Base-by-base conservation (phyloP, 352 stramenopile species). In the Ophiocytium majus region DNA sequence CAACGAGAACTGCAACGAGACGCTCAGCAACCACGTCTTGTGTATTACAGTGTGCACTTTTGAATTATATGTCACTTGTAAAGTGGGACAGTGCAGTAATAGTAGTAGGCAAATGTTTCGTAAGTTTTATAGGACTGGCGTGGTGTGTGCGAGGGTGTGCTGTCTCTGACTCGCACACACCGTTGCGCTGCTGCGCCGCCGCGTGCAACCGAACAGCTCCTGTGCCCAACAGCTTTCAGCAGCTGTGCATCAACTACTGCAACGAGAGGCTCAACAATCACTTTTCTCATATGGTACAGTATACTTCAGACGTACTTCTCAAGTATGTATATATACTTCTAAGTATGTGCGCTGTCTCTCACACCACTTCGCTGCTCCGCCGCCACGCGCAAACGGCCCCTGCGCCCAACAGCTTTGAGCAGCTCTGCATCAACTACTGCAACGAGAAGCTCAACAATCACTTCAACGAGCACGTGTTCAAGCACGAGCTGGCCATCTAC, bases 361-460 rank as follows among this genome's bases (percentile, higher is more conserved):
- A 66, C 50, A 66, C 64, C 64, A 5, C 64, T 35, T 76, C 64
- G n/a, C 1, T 35, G 1, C 32, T 23, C 64, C 64, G 5, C 64
- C 64, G 5, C 64, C 91, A 82, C 94, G 94, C 31, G 86, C 90
- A 34, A 95, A 96, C 84, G 93, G 92, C 32, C n/a, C n/a, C n/a
- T n/a, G n/a, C n/a, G n/a, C n/a, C n/a, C n/a, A n/a, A n/a, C 64
- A 33, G 36, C 49, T 97, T 96, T 90, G 95, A 98, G 87, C 94
- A 98, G 89, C 87, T 97, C 14, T 97, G 94, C 82, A 98, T 98
- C 88, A 98, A 98, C 89, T 98, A 97, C 87, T 94, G 94, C 14
- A 98, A 98, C 90, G 95, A 98, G 85, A 94, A 95, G 81, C 89
- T 96, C 34, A 92, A 95, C 91, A 93, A 96, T 50, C 94, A 95